A percentile compares a stretch with the other conserved stretches of the same genome.
Evolutionary conservation across 192 early-diverging fungal species (phyloP).

Genomic region (Backusella luteola): DNA sequence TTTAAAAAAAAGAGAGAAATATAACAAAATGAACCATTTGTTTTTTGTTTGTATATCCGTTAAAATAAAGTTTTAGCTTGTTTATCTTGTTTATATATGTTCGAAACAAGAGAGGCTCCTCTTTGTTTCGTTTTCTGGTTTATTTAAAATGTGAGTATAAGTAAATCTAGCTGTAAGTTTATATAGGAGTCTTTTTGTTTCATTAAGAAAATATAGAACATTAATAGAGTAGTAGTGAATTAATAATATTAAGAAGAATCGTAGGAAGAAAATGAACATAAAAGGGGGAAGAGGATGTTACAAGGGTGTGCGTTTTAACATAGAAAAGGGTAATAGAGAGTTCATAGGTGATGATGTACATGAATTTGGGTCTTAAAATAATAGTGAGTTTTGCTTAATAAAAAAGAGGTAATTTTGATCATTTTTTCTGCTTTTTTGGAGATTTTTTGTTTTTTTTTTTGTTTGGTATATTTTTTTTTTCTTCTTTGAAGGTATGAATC

Average conservation of each 20-base stretch:
- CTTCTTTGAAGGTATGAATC: neutral
- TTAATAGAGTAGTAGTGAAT: neutral
- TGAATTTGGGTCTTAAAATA: conserved; percentile 1
- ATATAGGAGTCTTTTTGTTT: neutral
- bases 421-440: neutral
- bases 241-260: neutral
- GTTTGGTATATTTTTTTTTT: neutral
- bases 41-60: neutral
- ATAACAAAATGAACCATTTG: neutral
- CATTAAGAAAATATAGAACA: neutral
- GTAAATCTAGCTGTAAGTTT: neutral
- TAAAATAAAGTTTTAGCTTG: conserved; percentile 9
- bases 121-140: neutral
- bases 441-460: neutral
- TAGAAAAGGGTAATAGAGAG: neutral
- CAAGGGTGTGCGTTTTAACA: neutral
- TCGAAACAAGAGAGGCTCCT: neutral
- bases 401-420: neutral
- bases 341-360: neutral
- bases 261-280: neutral
- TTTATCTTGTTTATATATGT: neutral
- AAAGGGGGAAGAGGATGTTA: neutral
- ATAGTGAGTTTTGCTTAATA: neutral
- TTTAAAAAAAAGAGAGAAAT: conserved; percentile 10
- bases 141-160: neutral